These are phyloP conservation scores for Cladophialophora exuberans DNA, from an alignment of 2,329 filamentous ascomycete genomes.

Conservation along the genomic window DNA sequence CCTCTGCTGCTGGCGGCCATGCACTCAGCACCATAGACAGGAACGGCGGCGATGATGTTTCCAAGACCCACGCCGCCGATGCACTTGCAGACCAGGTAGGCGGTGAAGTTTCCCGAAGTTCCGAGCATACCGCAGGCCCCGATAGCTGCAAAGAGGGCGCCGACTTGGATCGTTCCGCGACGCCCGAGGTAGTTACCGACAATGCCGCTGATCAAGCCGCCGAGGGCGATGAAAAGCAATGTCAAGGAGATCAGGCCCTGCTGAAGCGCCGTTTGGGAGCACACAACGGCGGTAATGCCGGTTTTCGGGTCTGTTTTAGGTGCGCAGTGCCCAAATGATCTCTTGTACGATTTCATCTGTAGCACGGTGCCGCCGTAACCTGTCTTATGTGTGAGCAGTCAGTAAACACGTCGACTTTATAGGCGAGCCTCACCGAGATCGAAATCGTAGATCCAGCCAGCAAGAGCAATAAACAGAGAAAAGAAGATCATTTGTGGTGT, in stretches of 20 bases:
- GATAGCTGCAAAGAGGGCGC: slow-evolving; percentile 66
- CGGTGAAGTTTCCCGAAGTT: slow-evolving; percentile 21
- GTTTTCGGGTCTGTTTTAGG: neutral
- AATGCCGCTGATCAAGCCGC: slow-evolving; percentile 59
- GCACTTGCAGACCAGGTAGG: slow-evolving; percentile 53
- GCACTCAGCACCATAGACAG: slow-evolving; percentile 58
- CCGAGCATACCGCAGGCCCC: slow-evolving; percentile 59
- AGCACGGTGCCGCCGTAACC: slow-evolving; percentile 12
- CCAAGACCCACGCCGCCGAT: slow-evolving; percentile 47
- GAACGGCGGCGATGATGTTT: slow-evolving; percentile 47
- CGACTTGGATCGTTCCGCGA: slow-evolving; percentile 66
- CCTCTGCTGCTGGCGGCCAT: slow-evolving; percentile 55
- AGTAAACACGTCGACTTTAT: neutral
- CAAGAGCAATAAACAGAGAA: slow-evolving; percentile 9
- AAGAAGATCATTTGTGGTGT: slow-evolving; percentile 16
- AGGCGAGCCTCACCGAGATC: slow-evolving; percentile 6
- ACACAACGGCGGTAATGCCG: neutral
- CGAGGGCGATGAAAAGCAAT: slow-evolving; percentile 36
- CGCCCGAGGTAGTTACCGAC: slow-evolving; percentile 62
- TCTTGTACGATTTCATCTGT: slow-evolving; percentile 13
- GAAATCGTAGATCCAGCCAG: slow-evolving; percentile 17
- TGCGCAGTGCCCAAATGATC: slow-evolving; percentile 13
- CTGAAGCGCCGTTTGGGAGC: slow-evolving; percentile 32
- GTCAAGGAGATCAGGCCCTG: slow-evolving; percentile 37
- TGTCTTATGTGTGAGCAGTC: neutral